These are phyloP conservation scores for Cryptococcus sp. DNA, from an alignment of 1,284 basidiomycete genomes.

Conservation along the genomic window DNA sequence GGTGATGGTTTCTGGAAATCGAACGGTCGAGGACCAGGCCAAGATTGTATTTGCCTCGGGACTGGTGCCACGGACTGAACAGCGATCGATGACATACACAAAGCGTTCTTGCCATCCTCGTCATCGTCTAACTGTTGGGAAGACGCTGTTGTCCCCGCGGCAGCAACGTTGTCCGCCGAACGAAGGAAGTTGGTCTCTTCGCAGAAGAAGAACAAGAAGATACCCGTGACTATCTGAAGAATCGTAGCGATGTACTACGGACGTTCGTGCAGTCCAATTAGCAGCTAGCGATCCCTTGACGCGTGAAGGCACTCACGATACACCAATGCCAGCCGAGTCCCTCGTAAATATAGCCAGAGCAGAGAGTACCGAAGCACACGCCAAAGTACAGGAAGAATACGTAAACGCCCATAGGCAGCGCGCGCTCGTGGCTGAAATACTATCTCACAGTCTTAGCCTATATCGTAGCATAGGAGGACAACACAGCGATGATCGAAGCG, in stretches of 20 bases:
- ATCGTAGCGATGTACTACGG: conserved; percentile 13
- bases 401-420: conserved; percentile 28
- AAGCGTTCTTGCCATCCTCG: no score
- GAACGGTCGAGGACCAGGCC: conserved; percentile 23
- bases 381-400: conserved; percentile 25
- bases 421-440: conserved; percentile 37
- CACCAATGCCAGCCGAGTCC: conserved; percentile 27
- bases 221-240: conserved; percentile 21
- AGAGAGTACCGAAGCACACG: conserved; percentile 23
- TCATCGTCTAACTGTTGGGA: no score
- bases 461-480: neutral
- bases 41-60: neutral
- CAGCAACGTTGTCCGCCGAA: no score
- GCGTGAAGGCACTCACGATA: conserved; percentile 14
- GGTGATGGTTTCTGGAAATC: conserved; percentile 7
- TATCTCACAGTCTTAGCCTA: neutral
- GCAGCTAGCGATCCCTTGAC: neutral
- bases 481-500: neutral
- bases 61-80: no score
- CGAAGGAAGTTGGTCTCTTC: conserved; percentile 33
- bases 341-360: conserved; percentile 32
- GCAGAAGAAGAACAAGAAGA: conserved; percentile 32
- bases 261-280: no score
- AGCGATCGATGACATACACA: no score
- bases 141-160: no score